Percentiles rank a stretch among this genome's conserved stretches.
These are phyloP conservation scores for Dalechampia spathulata DNA, from an alignment of 441 rosid species.

Conservation along the genomic window DNA sequence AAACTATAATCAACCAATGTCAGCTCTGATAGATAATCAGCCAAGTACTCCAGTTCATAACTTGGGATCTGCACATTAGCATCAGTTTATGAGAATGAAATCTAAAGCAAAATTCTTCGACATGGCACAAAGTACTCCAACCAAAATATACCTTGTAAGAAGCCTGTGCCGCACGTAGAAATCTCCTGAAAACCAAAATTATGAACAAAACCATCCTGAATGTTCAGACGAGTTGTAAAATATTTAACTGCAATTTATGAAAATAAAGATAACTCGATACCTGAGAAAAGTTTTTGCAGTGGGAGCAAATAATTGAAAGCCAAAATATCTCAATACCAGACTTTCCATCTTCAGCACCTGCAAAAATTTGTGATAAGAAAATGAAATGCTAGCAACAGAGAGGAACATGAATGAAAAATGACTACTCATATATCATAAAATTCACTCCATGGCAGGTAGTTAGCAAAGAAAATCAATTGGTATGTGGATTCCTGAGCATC, in stretches of 20 bases:
- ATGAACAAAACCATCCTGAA: constrained; percentile 5
- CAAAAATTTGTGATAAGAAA: too few relatives aligned
- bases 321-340: constrained; percentile 48
- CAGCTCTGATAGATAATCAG: constrained; percentile 70
- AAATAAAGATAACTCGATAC: constrained; percentile 25
- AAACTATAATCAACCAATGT: constrained; percentile 54
- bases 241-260: not conserved
- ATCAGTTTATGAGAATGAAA: constrained; percentile 4
- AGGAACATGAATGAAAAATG: too few relatives aligned
- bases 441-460: too few relatives aligned
- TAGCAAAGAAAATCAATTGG: not conserved
- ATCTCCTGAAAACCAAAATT: constrained; percentile 51
- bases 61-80: constrained; percentile 42
- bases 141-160: constrained; percentile 42
- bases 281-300: constrained; percentile 77
- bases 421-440: too few relatives aligned
- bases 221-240: not conserved
- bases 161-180: constrained; percentile 66
- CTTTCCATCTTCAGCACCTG: constrained; percentile 84
- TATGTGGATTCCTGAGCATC: too few relatives aligned
- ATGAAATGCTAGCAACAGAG: too few relatives aligned
- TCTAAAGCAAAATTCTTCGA: too few relatives aligned
- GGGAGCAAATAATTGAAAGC: constrained; percentile 59
- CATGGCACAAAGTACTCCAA: not conserved
- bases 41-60: constrained; percentile 57